Conservation (phyloP, 1,139 yeast species). For the Hemisphaericaspora lyxosophila region DNA sequence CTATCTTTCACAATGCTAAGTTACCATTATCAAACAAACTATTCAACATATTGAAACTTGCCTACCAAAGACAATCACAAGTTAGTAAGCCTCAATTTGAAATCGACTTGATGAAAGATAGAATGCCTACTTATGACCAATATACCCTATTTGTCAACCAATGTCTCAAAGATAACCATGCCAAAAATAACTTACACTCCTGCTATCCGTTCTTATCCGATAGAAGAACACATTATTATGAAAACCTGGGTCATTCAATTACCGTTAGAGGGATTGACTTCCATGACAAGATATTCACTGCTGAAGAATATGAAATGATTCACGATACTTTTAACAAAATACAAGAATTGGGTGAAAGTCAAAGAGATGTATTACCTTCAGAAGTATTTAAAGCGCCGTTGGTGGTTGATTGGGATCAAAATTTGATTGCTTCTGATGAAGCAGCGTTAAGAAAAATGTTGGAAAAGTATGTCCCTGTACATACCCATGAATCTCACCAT, state of each 20-base stretch:
- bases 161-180: conserved; percentile 26
- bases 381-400: conserved; percentile 45
- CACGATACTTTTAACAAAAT: conserved; percentile 40
- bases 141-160: conserved; percentile 30
- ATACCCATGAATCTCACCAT: conserved; percentile 1
- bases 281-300: conserved; percentile 36
- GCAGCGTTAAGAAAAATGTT: conserved; percentile 32
- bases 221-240: conserved; percentile 14
- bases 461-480: conserved; percentile 23
- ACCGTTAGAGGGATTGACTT: conserved; percentile 30
- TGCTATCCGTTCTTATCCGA: conserved; percentile 43
- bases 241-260: conserved; percentile 14
- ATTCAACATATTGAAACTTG: conserved; percentile 33
- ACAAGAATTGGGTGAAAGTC: conserved; percentile 18
- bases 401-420: conserved; percentile 51
- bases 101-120: conserved; percentile 39
- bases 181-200: conserved; percentile 28
- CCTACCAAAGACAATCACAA: conserved; percentile 17
- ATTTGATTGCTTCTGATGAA: conserved; percentile 43
- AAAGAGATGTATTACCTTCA: conserved; percentile 30
- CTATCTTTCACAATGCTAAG: conserved; percentile 42
- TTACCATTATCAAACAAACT: conserved; percentile 35
- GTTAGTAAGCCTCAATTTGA: conserved; percentile 24
- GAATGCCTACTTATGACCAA: conserved; percentile 48
- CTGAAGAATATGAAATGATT: conserved; percentile 41